These are phyloP conservation scores for Phytophthora quininea DNA, from an alignment of 352 stramenopile species.

Conservation along the genomic window DNA sequence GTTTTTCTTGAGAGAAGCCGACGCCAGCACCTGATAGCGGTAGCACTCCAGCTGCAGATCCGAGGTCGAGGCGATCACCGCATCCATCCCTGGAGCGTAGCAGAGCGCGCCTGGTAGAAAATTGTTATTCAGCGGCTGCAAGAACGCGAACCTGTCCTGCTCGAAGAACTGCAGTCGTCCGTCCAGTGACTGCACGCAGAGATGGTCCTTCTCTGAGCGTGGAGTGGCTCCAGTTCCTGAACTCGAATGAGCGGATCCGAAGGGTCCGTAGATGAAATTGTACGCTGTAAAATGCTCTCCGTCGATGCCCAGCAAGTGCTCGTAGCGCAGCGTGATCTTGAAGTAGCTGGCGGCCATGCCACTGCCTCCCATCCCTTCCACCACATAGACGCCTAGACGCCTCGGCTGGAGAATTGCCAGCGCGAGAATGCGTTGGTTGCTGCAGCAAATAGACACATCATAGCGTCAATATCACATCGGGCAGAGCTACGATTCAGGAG, in stretches of 20 bases:
- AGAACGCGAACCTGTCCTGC: slow-evolving; percentile 89
- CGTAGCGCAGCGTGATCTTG: slow-evolving; percentile 81
- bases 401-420: slow-evolving; percentile 90
- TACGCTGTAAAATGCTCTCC: slow-evolving; percentile 92
- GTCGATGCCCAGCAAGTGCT: slow-evolving; percentile 87
- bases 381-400: slow-evolving; percentile 76
- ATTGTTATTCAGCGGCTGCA: slow-evolving; percentile 81
- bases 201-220: slow-evolving; percentile 63
- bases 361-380: slow-evolving; percentile 79
- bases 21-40: slow-evolving; percentile 83
- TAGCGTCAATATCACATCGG: background rate
- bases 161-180: slow-evolving; percentile 92
- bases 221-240: slow-evolving; percentile 15
- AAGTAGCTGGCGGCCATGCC: slow-evolving; percentile 85
- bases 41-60: slow-evolving; percentile 90
- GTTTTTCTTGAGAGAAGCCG: slow-evolving; percentile 74
- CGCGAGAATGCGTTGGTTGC: slow-evolving; percentile 60
- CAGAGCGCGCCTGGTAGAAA: slow-evolving; percentile 84
- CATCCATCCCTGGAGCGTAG: slow-evolving; percentile 82
- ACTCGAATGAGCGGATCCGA: slow-evolving; percentile 46
- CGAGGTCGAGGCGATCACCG: slow-evolving; percentile 80
- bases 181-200: slow-evolving; percentile 93
- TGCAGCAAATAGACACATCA: slow-evolving; percentile 20
- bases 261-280: slow-evolving; percentile 89
- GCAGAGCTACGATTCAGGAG: background rate